Conservation (phyloP, 2,329 filamentous ascomycete genomes). For the Calonectria montana region DNA sequence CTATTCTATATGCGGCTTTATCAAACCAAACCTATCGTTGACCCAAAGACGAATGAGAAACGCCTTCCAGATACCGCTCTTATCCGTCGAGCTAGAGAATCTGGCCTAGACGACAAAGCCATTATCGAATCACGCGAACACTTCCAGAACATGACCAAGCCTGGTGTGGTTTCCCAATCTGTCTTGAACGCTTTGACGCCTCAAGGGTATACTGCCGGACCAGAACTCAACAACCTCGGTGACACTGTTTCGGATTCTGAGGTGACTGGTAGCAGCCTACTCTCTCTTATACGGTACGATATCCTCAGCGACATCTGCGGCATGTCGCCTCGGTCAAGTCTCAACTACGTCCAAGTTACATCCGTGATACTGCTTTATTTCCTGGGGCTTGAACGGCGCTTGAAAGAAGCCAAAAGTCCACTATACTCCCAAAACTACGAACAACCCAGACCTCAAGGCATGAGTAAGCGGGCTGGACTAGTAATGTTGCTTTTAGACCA, state of each 20-base stretch:
- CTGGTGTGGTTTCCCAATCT: background rate
- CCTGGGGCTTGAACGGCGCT: slow-evolving; percentile 40
- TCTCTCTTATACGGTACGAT: slow-evolving; percentile 2
- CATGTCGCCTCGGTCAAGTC: slow-evolving; percentile 39
- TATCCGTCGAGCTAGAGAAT: slow-evolving; percentile 33
- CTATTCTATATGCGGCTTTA: slow-evolving; percentile 44
- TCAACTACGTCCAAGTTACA: slow-evolving; percentile 50
- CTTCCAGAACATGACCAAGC: background rate
- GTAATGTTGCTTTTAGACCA: slow-evolving; percentile 12
- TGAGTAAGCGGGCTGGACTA: background rate
- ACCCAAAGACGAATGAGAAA: slow-evolving; percentile 44
- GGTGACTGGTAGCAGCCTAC: background rate
- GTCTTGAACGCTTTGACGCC: background rate
- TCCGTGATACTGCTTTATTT: slow-evolving; percentile 40
- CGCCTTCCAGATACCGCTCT: slow-evolving; percentile 44
- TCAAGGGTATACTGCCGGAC: background rate
- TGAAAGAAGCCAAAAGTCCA: slow-evolving; percentile 41
- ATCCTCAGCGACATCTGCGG: slow-evolving; percentile 22
- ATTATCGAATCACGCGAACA: background rate
- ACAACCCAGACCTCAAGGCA: background rate
- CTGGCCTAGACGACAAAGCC: background rate
- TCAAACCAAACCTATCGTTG: slow-evolving; percentile 38
- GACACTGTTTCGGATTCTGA: background rate
- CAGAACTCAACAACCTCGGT: background rate
- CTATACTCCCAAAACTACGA: slow-evolving; percentile 9